Percentiles rank a stretch among this genome's conserved stretches.
phyloP scores from a whole-genome alignment of 75 land plant species.

The Larix kaempferi region DNA sequence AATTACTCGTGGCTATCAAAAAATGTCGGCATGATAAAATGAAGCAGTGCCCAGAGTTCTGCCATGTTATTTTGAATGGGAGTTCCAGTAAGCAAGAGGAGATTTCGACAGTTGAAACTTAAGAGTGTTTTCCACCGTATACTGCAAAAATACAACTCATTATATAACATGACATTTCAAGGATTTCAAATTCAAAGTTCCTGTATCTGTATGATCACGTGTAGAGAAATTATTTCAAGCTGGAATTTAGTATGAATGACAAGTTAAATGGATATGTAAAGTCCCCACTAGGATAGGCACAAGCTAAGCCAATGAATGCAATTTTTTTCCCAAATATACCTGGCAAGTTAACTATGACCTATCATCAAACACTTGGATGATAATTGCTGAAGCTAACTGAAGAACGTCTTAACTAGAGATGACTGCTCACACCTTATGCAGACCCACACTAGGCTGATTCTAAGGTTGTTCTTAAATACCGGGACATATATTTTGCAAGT shows the following conservation, averaged over 20 bases:
- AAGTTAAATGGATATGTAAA: too few relatives aligned
- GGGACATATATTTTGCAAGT: too few relatives aligned
- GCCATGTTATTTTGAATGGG: constrained; percentile 99
- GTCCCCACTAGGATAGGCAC: too few relatives aligned
- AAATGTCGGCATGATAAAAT: constrained; percentile 98
- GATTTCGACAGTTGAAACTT: constrained; percentile 94
- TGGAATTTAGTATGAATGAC: background rate
- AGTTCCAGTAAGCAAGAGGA: constrained; percentile 92
- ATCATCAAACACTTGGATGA: too few relatives aligned
- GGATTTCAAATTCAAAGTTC: constrained; percentile 4
- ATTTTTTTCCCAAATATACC: too few relatives aligned
- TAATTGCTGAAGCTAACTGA: too few relatives aligned
- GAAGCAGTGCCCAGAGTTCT: constrained; percentile 96
- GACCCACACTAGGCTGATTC: too few relatives aligned
- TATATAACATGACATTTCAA: constrained; percentile 50
- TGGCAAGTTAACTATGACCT: too few relatives aligned
- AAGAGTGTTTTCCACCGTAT: constrained; percentile 93
- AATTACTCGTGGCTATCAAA: constrained; percentile 99
- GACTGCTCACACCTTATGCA: too few relatives aligned
- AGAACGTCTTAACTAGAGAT: too few relatives aligned
- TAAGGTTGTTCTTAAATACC: too few relatives aligned
- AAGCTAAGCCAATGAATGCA: background rate
- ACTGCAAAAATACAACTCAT: constrained; percentile 33
- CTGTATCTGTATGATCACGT: background rate
- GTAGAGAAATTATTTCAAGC: background rate